Evolutionary conservation across 495 filamentous ascomycete genomes (phyloP).

Genomic region (Trichocladium antarcticum): DNA sequence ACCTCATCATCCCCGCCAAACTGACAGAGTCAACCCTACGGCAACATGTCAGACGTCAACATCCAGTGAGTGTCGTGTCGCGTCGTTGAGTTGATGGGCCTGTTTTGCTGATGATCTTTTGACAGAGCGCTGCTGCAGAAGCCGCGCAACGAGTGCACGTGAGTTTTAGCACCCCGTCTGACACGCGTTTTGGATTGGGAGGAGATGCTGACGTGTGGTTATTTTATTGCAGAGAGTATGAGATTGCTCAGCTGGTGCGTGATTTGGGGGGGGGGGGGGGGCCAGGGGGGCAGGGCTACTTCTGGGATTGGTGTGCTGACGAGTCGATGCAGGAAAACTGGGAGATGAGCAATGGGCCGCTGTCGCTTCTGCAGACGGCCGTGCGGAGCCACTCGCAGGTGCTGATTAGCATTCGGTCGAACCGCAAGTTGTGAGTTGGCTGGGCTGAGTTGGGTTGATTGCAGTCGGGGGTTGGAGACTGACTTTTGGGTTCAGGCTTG

Average conservation of each 20-base stretch:
- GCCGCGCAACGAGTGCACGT: conserved; percentile 26
- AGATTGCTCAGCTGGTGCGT: conserved; percentile 23
- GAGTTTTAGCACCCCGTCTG: conserved; percentile 6
- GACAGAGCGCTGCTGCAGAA: conserved; percentile 21
- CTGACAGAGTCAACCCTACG: neutral
- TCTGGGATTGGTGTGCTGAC: neutral
- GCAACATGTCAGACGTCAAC: conserved; percentile 20
- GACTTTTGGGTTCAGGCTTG: conserved; percentile 28
- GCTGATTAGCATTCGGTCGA: conserved; percentile 81
- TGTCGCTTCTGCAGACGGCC: conserved; percentile 83
- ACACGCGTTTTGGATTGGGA: neutral
- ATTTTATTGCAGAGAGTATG: conserved; percentile 15
- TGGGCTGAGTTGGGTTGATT: neutral
- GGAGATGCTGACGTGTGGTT: neutral
- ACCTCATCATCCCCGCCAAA: neutral
- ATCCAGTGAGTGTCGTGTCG: conserved; percentile 15
- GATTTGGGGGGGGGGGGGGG: neutral
- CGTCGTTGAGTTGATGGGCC: neutral
- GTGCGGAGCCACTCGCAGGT: conserved; percentile 81
- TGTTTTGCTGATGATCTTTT: conserved; percentile 1
- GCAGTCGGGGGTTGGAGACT: neutral
- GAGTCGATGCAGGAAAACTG: conserved; percentile 15
- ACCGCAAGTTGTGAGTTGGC: conserved; percentile 51
- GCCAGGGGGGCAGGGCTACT: neutral
- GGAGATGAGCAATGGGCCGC: conserved; percentile 26